These are phyloP conservation scores for Phytophthora europaea DNA, from an alignment of 352 stramenopile genomes.

Conservation along the genomic window DNA sequence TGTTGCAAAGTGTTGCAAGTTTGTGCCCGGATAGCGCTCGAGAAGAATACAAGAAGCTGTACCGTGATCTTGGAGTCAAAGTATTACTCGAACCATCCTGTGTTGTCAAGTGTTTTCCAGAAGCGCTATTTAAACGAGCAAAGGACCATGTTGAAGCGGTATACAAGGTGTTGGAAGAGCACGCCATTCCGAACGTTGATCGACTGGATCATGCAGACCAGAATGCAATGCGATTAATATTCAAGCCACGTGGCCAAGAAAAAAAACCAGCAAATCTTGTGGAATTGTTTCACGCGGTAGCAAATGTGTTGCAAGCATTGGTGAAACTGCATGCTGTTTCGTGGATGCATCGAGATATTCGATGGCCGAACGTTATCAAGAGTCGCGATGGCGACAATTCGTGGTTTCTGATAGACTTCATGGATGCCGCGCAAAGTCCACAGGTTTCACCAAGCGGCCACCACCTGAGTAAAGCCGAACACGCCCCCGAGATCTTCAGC, in stretches of 20 bases:
- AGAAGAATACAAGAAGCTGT: conserved; percentile 33
- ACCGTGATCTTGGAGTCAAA: conserved; percentile 16
- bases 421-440: conserved; percentile 28
- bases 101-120: conserved; percentile 33
- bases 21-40: background rate
- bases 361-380: conserved; percentile 38
- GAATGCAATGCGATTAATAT: conserved; percentile 20
- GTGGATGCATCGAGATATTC: conserved; percentile 41
- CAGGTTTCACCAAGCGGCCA: conserved; percentile 22
- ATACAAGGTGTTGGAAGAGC: conserved; percentile 38
- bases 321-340: conserved; percentile 33
- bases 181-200: conserved; percentile 30
- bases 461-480: conserved; percentile 15
- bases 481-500: conserved; percentile 34
- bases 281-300: conserved; percentile 26
- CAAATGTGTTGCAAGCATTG: conserved; percentile 28
- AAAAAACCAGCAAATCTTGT: conserved; percentile 23
- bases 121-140: background rate
- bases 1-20: background rate
- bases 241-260: conserved; percentile 29
- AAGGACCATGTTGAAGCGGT: conserved; percentile 24
- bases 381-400: conserved; percentile 17
- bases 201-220: conserved; percentile 22
- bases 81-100: conserved; percentile 36
- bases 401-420: conserved; percentile 42